Percentiles rank a stretch among this genome's conserved stretches.
phyloP scores from a whole-genome alignment of 2,329 filamentous ascomycete species.

The Diaporthe sp. region DNA sequence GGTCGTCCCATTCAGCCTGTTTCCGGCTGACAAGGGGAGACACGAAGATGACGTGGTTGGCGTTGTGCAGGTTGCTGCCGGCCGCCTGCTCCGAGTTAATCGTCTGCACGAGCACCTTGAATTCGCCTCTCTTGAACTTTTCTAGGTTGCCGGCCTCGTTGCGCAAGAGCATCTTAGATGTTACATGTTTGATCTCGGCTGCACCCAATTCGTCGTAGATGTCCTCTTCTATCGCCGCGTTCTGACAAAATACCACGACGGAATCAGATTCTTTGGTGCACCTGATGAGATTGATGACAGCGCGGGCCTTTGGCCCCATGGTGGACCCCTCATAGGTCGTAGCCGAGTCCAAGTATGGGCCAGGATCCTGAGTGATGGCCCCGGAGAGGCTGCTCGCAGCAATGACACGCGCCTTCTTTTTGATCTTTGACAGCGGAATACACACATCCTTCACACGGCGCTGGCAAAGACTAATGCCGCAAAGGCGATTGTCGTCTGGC shows the following conservation, averaged over 20 bases:
- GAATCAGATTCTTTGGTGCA: conserved; percentile 45
- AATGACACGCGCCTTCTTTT: conserved; percentile 22
- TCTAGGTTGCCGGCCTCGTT: conserved; percentile 43
- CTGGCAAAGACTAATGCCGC: conserved; percentile 35
- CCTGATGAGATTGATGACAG: conserved; percentile 46
- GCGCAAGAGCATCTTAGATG: background rate
- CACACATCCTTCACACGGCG: conserved; percentile 34
- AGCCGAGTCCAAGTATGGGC: conserved; percentile 4
- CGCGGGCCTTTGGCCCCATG: conserved; percentile 44
- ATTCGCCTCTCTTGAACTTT: conserved; percentile 47
- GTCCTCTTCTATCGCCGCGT: conserved; percentile 47
- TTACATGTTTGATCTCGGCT: conserved; percentile 41
- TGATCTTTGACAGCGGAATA: conserved; percentile 33
- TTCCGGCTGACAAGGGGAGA: conserved; percentile 51
- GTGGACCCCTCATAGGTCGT: conserved; percentile 16
- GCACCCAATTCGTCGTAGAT: conserved; percentile 44
- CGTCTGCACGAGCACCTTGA: conserved; percentile 54
- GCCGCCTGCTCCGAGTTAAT: conserved; percentile 56
- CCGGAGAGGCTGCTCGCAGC: conserved; percentile 18
- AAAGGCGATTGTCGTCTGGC: conserved; percentile 1
- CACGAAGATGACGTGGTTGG: conserved; percentile 59
- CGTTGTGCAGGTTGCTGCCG: conserved; percentile 57
- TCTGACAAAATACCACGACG: conserved; percentile 57
- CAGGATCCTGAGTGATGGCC: conserved; percentile 23
- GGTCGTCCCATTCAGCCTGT: conserved; percentile 51